Conservation (phyloP, 2,329 filamentous ascomycete genomes). For the Colletotrichum aenigma region DNA sequence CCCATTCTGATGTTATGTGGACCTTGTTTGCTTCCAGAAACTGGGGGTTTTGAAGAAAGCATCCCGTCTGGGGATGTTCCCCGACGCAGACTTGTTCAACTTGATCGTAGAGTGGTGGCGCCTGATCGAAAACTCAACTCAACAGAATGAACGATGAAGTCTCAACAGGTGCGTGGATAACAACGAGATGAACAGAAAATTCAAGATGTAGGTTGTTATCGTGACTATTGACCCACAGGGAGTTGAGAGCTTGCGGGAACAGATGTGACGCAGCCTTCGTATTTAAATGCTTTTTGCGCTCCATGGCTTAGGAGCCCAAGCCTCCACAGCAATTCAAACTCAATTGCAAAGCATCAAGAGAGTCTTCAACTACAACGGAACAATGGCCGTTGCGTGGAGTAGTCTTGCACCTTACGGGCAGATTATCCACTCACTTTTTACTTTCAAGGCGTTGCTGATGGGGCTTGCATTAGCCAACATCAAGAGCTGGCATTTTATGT, state of each 20-base stretch:
- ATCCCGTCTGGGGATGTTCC: not conserved
- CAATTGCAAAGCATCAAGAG: not conserved
- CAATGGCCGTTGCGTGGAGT: not conserved
- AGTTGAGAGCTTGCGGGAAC: not conserved
- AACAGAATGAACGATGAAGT: not conserved
- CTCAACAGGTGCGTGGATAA: not conserved
- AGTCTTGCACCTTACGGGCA: not conserved
- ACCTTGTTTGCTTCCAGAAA: fast-evolving
- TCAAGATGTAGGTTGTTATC: not conserved
- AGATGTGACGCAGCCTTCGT: fast-evolving
- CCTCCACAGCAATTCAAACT: not conserved
- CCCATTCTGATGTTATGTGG: not conserved
- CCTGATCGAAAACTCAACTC: not conserved
- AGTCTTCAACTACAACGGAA: not conserved
- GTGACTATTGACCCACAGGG: not conserved
- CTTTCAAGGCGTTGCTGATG: not conserved
- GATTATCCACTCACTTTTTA: not conserved
- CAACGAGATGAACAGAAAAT: not conserved
- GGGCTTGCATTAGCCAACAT: not conserved
- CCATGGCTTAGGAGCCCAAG: not conserved
- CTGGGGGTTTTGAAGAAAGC: not conserved
- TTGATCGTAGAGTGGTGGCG: not conserved
- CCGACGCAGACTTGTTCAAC: not conserved
- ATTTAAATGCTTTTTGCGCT: not conserved
- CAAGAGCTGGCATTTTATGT: constrained; percentile 2